A percentile compares a stretch with the other conserved stretches of the same genome.
These are phyloP conservation scores for Fabrea salina DNA, from an alignment of 169 alveolate genomes.

Conservation along the genomic window DNA sequence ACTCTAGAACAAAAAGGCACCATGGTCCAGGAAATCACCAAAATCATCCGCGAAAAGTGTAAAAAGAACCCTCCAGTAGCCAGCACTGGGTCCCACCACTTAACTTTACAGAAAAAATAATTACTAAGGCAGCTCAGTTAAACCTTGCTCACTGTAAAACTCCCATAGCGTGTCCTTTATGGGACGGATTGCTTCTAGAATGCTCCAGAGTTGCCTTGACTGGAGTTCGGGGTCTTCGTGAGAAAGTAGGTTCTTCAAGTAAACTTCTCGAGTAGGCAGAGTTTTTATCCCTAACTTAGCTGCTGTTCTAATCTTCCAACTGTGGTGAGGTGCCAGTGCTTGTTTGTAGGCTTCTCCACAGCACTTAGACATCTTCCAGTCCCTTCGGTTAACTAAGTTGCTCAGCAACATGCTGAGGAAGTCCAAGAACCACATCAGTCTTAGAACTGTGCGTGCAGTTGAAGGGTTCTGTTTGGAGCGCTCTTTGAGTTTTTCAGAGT, in stretches of 20 bases:
- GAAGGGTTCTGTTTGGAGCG: constrained; percentile 23
- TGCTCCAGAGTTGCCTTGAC: background rate
- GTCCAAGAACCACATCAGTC: constrained; percentile 61
- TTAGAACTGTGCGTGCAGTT: constrained; percentile 56
- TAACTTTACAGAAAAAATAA: too few relatives aligned
- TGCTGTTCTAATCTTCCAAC: constrained; percentile 54
- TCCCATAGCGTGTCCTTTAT: constrained; percentile 12
- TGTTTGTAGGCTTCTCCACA: constrained; percentile 49
- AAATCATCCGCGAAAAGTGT: too few relatives aligned
- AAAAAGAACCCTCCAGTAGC: too few relatives aligned
- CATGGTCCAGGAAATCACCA: too few relatives aligned
- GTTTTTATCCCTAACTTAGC: constrained; percentile 52
- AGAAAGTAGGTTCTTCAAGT: background rate
- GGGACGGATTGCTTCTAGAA: background rate
- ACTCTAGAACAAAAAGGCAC: too few relatives aligned
- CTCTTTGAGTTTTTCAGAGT: background rate
- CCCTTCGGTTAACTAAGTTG: background rate
- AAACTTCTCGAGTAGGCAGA: constrained; percentile 20
- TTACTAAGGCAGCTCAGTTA: constrained; percentile 25
- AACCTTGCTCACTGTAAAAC: constrained; percentile 1
- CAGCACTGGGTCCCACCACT: too few relatives aligned
- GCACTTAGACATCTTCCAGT: constrained; percentile 13
- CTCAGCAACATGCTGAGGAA: constrained; percentile 20
- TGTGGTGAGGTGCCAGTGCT: constrained; percentile 67
- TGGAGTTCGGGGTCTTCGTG: background rate